These are phyloP conservation scores for Volutella citrinella DNA, from an alignment of 2,329 filamentous ascomycete genomes.

Conservation along the genomic window DNA sequence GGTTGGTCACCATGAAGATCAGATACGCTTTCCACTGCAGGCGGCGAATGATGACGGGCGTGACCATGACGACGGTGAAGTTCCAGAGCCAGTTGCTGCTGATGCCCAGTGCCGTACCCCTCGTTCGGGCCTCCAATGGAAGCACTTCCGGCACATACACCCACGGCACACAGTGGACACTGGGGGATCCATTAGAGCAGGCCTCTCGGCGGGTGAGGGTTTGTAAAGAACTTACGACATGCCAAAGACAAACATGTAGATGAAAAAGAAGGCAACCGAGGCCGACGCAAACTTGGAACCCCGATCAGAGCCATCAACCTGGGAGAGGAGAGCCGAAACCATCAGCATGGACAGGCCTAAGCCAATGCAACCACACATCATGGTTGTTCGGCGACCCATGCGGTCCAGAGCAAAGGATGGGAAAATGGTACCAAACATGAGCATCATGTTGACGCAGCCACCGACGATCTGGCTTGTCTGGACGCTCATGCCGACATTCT, in stretches of 20 bases:
- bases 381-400: conserved; percentile 35
- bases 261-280: conserved; percentile 36
- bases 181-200: background rate
- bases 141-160: conserved; percentile 36
- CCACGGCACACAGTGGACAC: conserved; percentile 35
- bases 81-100: conserved; percentile 36
- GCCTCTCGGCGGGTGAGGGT: background rate
- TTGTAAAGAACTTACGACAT: background rate
- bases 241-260: conserved; percentile 17
- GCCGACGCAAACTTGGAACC: conserved; percentile 16
- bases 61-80: conserved; percentile 47
- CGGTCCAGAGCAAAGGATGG: conserved; percentile 32
- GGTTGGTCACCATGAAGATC: conserved; percentile 49
- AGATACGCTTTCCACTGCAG: conserved; percentile 49
- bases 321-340: conserved; percentile 31
- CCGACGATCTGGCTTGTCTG: conserved; percentile 28
- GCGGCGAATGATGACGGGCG: conserved; percentile 42
- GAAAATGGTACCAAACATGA: conserved; percentile 33
- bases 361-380: conserved; percentile 35
- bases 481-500: conserved; percentile 29
- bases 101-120: conserved; percentile 32
- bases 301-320: background rate
- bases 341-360: conserved; percentile 35
- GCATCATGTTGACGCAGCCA: conserved; percentile 32
- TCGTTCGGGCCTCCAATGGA: conserved; percentile 29